Evolutionary conservation across 176 grass and related monocot species (phyloP).

Genomic region (Luzula sylvatica): DNA sequence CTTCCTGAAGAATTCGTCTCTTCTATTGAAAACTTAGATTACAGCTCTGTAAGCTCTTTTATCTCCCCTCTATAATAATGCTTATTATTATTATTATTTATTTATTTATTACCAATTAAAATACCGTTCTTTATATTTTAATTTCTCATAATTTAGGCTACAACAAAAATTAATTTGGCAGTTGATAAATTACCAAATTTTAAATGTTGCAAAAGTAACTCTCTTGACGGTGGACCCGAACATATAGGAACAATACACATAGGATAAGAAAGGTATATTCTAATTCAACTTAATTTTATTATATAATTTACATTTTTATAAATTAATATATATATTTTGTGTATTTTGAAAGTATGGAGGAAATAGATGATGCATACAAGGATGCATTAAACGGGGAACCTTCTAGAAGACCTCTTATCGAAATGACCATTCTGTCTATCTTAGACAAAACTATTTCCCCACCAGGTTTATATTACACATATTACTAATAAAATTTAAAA

Average conservation of each 20-base stretch:
- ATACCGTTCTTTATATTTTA: not conserved
- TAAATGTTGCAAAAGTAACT: constrained; percentile 50
- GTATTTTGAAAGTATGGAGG: constrained; percentile 68
- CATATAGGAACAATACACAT: constrained; percentile 98
- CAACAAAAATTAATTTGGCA: constrained; percentile 96
- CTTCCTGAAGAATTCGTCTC: constrained; percentile 62
- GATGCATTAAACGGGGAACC: constrained; percentile 64
- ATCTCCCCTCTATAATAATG: not conserved
- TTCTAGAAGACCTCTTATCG: constrained; percentile 91
- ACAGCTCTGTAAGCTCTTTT: constrained; percentile 86
- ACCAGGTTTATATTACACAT: constrained; percentile 35
- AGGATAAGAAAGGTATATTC: constrained; percentile 74
- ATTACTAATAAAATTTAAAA: not conserved
- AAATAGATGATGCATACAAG: constrained; percentile 72
- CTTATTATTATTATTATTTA: not conserved
- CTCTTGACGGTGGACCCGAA: constrained; percentile 54
- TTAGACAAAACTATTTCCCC: constrained; percentile 95
- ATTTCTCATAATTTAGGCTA: constrained; percentile 31
- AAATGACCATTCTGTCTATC: constrained; percentile 97
- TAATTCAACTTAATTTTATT: not conserved
- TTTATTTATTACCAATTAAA: not conserved
- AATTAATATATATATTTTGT: no score
- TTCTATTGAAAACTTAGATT: constrained; percentile 78
- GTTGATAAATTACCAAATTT: constrained; percentile 92
- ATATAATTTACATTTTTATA: not conserved